phyloP scores from a whole-genome alignment of 2,329 filamentous ascomycete genomes.

The Aspergillus ochraceoroseus region DNA sequence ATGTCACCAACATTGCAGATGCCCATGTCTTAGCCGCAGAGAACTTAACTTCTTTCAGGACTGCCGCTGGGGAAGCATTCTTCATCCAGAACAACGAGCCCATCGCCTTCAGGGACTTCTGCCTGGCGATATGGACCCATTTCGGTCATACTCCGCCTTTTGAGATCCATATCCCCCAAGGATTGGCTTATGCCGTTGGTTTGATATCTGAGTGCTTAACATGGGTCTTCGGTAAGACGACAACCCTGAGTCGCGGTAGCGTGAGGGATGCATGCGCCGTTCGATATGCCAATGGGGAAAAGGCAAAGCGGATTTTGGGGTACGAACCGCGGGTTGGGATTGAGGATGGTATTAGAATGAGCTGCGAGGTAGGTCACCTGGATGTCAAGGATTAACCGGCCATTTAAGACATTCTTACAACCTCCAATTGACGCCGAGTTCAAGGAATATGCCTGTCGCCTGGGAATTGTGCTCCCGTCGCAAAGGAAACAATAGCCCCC shows the following conservation, averaged over 20 bases:
- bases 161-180: slow-evolving; percentile 47
- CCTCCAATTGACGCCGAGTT: slow-evolving; percentile 6
- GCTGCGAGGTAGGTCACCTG: slow-evolving; percentile 48
- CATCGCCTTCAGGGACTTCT: slow-evolving; percentile 44
- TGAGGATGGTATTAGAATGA: slow-evolving; percentile 48
- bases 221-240: slow-evolving; percentile 45
- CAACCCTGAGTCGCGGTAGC: slow-evolving; percentile 50
- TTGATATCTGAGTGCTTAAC: slow-evolving; percentile 45
- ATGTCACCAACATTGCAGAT: slow-evolving; percentile 44
- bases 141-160: slow-evolving; percentile 50
- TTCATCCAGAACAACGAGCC: slow-evolving; percentile 48
- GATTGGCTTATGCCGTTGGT: slow-evolving; percentile 48
- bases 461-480: slow-evolving; percentile 25
- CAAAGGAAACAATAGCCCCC: slow-evolving; percentile 5
- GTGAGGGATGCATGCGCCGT: slow-evolving; percentile 52
- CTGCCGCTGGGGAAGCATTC: slow-evolving; percentile 43
- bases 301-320: slow-evolving; percentile 50
- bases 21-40: slow-evolving; percentile 45
- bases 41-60: slow-evolving; percentile 39
- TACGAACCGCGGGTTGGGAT: slow-evolving; percentile 51
- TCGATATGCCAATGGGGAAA: slow-evolving; percentile 51
- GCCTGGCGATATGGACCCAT: slow-evolving; percentile 42
- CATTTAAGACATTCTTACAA: background rate
- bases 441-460: slow-evolving; percentile 33
- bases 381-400: background rate